Base-by-base conservation (phyloP, 192 early-diverging fungal species). In the Jimgerdemannia lactiflua region DNA sequence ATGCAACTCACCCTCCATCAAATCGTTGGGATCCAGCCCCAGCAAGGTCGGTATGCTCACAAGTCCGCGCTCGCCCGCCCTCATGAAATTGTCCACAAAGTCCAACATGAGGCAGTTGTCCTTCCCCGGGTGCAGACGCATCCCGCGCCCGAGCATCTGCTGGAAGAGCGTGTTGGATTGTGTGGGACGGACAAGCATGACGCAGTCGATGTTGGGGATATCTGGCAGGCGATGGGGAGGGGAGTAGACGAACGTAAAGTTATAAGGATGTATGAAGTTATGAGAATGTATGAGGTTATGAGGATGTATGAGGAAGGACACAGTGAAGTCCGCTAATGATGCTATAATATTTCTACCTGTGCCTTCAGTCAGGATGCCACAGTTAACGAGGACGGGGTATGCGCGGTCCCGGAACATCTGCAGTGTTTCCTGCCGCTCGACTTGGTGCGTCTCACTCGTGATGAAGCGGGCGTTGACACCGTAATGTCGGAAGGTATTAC, bases 121-220 rank as follows among this genome's bases (percentile, higher is more conserved):
- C 78, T 98, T 98, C 2, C 77, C 86, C 11, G 78, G 72, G 68
- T 77, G 74, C 11, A 87, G 67, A 3, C 96, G 87, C 89, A 99
- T 86, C 2, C 97, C 97, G 41, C 97, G 90, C 11, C 97, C 97
- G 44, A 99, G 78, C 97, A 99, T 99, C 84, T 99, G 97, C 73
- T 94, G 93, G 85, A 97, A 92, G 71, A 99, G 85, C 39, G 91
- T 91, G n/a, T 86, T 80, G 49, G 94, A 95, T 42, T 86, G 83
- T 8, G 97, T 99, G 1, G 96, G 97, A 3, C 95, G 79, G 1
- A 92, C 93, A 86, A 97, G 88, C 8, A 99, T 76, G 19, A 99
- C 85, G 69, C 92, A 95, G 73, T 99, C 97, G 42, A 99, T 93
- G 4, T 75, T 79, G 4, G 97, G 95, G 17, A 99, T 94, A 78